Evolutionary conservation across 202 grass and related monocot genomes (phyloP).

Genomic region (Setaria viridis): DNA sequence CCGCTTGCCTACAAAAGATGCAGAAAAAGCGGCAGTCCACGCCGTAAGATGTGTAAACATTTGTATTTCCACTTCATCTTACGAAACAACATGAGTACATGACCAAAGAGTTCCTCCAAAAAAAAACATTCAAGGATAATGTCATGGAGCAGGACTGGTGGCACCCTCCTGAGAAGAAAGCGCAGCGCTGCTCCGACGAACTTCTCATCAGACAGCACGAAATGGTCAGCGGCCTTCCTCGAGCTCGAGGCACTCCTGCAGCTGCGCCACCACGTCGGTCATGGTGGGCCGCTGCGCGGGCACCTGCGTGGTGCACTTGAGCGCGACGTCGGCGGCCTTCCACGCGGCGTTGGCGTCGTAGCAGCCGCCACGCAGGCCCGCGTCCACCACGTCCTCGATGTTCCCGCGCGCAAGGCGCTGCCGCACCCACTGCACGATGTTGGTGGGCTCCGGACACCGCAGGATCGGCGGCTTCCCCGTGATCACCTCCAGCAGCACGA

Average conservation of each 20-base stretch:
- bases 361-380: constrained; percentile 31
- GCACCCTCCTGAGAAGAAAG: too few relatives aligned
- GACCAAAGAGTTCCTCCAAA: too few relatives aligned
- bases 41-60: too few relatives aligned
- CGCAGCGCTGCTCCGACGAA: too few relatives aligned
- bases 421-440: constrained; percentile 49
- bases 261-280: constrained; percentile 53
- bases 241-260: constrained; percentile 62
- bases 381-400: constrained; percentile 58
- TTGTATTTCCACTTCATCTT: too few relatives aligned
- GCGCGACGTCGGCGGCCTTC: constrained; percentile 57
- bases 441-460: not conserved
- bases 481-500: constrained; percentile 49
- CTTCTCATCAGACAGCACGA: not conserved
- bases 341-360: constrained; percentile 57
- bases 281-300: constrained; percentile 57
- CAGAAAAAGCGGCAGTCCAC: too few relatives aligned
- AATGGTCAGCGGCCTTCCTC: constrained; percentile 30
- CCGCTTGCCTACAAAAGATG: too few relatives aligned
- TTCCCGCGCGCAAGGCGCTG: constrained; percentile 49
- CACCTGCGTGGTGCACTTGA: constrained; percentile 54
- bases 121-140: too few relatives aligned
- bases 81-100: too few relatives aligned
- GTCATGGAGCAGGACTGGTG: too few relatives aligned
- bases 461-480: constrained; percentile 54